Evolutionary conservation across 805 yeast genomes (phyloP).

Genomic region (Scheffersomyces amazonensis): DNA sequence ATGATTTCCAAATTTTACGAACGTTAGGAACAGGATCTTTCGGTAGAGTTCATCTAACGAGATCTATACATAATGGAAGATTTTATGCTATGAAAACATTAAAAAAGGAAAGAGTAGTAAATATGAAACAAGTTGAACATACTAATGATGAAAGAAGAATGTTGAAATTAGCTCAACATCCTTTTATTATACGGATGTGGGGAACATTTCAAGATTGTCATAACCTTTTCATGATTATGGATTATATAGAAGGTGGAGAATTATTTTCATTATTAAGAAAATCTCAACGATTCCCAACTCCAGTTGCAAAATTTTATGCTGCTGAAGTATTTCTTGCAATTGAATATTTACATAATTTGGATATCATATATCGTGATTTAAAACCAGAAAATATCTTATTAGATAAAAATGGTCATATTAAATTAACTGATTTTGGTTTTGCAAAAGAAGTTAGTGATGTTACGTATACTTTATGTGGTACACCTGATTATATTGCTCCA

Average conservation of each 20-base stretch:
- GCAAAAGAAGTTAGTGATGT: slow-evolving; percentile 61
- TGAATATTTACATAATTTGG: slow-evolving; percentile 57
- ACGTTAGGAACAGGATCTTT: slow-evolving; percentile 63
- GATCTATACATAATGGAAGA: slow-evolving; percentile 57
- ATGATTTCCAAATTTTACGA: slow-evolving; percentile 54
- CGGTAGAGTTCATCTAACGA: slow-evolving; percentile 57
- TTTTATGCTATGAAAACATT: slow-evolving; percentile 60
- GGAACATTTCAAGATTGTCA: slow-evolving; percentile 62
- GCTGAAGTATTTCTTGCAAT: slow-evolving; percentile 60
- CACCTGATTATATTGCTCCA: slow-evolving; percentile 65
- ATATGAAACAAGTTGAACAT: slow-evolving; percentile 63
- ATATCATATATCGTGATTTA: slow-evolving; percentile 58
- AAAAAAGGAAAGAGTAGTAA: slow-evolving; percentile 55
- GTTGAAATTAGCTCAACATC: slow-evolving; percentile 57
- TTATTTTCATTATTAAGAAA: slow-evolving; percentile 53
- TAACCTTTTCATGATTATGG: slow-evolving; percentile 62
- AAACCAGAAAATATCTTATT: slow-evolving; percentile 60
- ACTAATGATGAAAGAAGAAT: slow-evolving; percentile 62
- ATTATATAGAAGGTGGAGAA: slow-evolving; percentile 64
- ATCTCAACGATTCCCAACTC: slow-evolving; percentile 59
- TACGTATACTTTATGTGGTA: slow-evolving; percentile 62
- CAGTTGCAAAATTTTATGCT: slow-evolving; percentile 62
- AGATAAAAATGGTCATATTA: slow-evolving; percentile 59
- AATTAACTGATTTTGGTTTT: slow-evolving; percentile 60
- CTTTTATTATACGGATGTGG: slow-evolving; percentile 62